Evolutionary conservation across 2,329 filamentous ascomycete species (phyloP).

Genomic region (Hirsutella minnesotensis): DNA sequence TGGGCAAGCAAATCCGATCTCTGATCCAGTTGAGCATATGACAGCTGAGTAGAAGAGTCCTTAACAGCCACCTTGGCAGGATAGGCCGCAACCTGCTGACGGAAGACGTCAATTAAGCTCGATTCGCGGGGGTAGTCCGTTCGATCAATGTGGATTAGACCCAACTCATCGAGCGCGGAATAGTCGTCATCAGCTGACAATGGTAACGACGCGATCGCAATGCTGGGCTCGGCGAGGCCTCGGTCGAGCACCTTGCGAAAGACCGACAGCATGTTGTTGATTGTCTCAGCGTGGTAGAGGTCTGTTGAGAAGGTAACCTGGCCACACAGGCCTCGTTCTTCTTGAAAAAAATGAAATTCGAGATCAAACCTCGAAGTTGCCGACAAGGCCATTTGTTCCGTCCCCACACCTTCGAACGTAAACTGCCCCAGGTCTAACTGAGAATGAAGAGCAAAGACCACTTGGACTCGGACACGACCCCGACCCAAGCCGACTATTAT

Average conservation of each 20-base stretch:
- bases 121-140: too few relatives aligned
- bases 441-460: constrained; percentile 9
- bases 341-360: constrained; percentile 12
- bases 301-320: constrained; percentile 7
- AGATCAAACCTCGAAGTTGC: constrained; percentile 9
- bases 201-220: background rate
- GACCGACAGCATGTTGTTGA: constrained; percentile 7
- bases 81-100: too few relatives aligned
- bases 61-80: too few relatives aligned
- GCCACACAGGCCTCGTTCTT: constrained; percentile 3
- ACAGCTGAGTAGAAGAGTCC: too few relatives aligned
- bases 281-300: constrained; percentile 7
- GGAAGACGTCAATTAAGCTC: too few relatives aligned
- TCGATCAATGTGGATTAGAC: too few relatives aligned
- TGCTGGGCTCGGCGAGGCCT: constrained; percentile 3
- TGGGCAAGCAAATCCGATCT: too few relatives aligned
- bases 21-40: too few relatives aligned
- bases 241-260: constrained; percentile 8
- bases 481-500: too few relatives aligned
- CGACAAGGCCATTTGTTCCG: background rate
- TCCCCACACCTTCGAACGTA: constrained; percentile 5
- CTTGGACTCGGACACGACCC: too few relatives aligned
- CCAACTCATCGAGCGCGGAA: background rate
- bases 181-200: background rate
- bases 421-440: constrained; percentile 4